Evolutionary conservation across 75 land plant genomes (phyloP).

Genomic region (Picea sitchensis): DNA sequence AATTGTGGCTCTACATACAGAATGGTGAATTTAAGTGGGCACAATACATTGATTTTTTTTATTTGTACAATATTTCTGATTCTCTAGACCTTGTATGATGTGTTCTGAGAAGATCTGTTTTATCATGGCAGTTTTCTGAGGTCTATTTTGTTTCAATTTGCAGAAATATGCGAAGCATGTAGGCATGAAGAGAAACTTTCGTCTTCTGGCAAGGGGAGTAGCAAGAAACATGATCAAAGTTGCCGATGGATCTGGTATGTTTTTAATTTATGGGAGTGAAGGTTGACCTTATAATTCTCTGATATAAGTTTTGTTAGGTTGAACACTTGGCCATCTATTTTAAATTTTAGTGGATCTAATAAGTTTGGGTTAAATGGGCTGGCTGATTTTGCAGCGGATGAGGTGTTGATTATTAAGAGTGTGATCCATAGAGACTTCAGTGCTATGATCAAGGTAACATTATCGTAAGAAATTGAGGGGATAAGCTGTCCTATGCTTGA

Average conservation of each 20-base stretch:
- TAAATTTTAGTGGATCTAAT: neutral
- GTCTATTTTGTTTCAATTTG: slow-evolving; percentile 5
- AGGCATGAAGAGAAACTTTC: slow-evolving; percentile 89
- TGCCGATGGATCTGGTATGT: slow-evolving; percentile 78
- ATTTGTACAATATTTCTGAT: neutral
- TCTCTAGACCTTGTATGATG: neutral
- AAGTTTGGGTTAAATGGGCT: neutral
- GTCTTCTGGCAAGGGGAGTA: slow-evolving; percentile 85
- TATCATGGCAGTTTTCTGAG: neutral
- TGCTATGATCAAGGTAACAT: slow-evolving; percentile 81
- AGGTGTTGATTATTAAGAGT: slow-evolving; percentile 92
- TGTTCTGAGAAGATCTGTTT: slow-evolving; percentile 2
- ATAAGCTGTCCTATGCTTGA: neutral
- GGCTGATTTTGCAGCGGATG: slow-evolving; percentile 60
- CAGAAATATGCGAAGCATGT: slow-evolving; percentile 96
- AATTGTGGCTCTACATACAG: neutral
- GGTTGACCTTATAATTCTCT: neutral
- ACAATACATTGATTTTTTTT: neutral
- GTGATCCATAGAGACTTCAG: slow-evolving; percentile 92
- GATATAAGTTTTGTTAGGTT: neutral
- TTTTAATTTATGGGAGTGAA: neutral
- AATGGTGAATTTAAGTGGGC: neutral
- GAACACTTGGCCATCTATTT: slow-evolving; percentile 1
- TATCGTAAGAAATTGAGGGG: neutral
- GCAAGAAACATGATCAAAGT: slow-evolving; percentile 87